A percentile compares a stretch with the other conserved stretches of the same genome.
Evolutionary conservation across 805 yeast species (phyloP).

Genomic region (Sugiyamaella smithiae): DNA sequence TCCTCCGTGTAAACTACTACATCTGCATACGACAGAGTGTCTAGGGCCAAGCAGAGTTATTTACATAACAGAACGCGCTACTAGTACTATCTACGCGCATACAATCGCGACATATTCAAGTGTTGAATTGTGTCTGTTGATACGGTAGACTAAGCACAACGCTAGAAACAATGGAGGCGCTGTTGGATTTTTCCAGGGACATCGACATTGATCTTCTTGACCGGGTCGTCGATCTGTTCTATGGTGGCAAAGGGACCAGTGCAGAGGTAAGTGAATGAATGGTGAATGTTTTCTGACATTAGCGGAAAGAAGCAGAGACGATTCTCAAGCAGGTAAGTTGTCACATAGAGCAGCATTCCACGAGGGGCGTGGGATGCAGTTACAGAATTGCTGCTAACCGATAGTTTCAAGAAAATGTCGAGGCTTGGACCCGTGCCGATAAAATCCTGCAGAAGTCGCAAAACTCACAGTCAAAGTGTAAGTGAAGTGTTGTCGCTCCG

Average conservation of each 20-base stretch:
- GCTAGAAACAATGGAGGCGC: conserved; percentile 61
- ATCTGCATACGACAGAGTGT: not conserved
- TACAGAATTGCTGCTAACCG: not conserved
- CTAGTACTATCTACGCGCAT: not conserved
- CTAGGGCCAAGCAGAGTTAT: not conserved
- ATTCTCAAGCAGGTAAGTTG: conserved; percentile 34
- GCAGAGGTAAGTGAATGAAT: conserved; percentile 39
- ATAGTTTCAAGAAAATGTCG: conserved; percentile 86
- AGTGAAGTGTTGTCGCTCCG: no score
- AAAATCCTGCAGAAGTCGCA: conserved; percentile 73
- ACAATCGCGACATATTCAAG: not conserved
- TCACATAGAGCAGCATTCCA: no score
- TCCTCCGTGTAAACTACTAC: no score
- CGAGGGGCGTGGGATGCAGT: no score
- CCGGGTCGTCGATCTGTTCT: conserved; percentile 80
- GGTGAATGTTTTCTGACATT: not conserved
- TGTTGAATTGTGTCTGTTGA: not conserved
- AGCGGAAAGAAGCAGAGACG: conserved; percentile 38
- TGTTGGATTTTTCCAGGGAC: conserved; percentile 82
- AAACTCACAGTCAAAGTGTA: conserved; percentile 82
- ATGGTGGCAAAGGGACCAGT: conserved; percentile 65
- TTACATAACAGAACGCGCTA: not conserved
- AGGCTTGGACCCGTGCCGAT: conserved; percentile 94
- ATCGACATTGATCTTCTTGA: conserved; percentile 79
- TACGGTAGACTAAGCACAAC: not conserved